Evolutionary conservation across 805 yeast genomes (phyloP).

Genomic region (Teunomyces tritomae): DNA sequence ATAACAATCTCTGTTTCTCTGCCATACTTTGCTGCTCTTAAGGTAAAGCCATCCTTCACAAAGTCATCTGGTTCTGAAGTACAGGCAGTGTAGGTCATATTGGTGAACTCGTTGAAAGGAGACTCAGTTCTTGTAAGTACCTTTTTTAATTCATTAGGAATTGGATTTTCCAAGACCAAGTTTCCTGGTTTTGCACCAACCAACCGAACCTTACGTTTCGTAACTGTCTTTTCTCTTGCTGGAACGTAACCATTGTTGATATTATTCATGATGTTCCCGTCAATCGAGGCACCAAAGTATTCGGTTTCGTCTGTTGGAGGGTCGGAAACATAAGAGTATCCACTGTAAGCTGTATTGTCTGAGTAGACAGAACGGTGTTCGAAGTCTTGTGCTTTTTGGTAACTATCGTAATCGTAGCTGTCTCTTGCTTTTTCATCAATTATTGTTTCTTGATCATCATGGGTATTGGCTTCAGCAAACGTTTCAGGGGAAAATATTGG

Average conservation of each 20-base stretch:
- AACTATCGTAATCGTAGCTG: conserved; percentile 33
- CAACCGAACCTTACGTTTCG: conserved; percentile 71
- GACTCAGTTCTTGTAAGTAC: conserved; percentile 81
- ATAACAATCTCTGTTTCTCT: conserved; percentile 90
- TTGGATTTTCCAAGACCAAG: conserved; percentile 88
- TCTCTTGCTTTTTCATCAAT: conserved; percentile 22
- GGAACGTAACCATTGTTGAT: conserved; percentile 45
- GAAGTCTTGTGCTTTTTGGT: conserved; percentile 32
- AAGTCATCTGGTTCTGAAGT: conserved; percentile 91
- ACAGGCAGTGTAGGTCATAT: conserved; percentile 97
- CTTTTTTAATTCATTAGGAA: conserved; percentile 82
- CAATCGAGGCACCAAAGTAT: conserved; percentile 46
- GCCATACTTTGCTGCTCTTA: conserved; percentile 80
- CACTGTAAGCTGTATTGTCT: conserved; percentile 32
- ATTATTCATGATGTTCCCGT: conserved; percentile 46
- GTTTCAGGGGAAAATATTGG: conserved; percentile 64
- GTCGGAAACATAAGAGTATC: conserved; percentile 25
- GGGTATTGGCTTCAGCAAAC: conserved; percentile 55
- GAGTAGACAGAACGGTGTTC: conserved; percentile 36
- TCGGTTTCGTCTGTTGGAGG: conserved; percentile 26
- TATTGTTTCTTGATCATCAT: conserved; percentile 30
- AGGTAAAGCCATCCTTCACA: conserved; percentile 72
- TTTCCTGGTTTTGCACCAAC: conserved; percentile 65
- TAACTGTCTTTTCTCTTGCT: conserved; percentile 63
- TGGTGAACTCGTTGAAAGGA: conserved; percentile 82